These are phyloP conservation scores for Psidium guajava DNA, from an alignment of 345 rosid species.

Conservation along the genomic window DNA sequence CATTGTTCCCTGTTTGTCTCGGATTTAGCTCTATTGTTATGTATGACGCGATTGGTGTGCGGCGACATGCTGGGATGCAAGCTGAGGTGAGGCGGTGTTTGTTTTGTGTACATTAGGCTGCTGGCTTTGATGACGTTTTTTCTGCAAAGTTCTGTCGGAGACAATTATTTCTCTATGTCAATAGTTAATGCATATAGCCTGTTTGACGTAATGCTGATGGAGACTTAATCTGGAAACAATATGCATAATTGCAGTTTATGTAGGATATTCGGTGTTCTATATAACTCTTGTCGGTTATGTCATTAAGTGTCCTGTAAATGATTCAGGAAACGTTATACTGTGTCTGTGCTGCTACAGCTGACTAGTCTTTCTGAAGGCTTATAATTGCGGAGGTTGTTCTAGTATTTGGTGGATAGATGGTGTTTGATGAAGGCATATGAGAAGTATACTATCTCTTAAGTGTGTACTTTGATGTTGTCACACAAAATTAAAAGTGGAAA, in stretches of 20 bases:
- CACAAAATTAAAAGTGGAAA: neutral
- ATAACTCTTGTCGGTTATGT: neutral
- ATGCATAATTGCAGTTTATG: neutral
- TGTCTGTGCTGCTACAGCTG: neutral
- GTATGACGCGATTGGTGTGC: slow-evolving; percentile 92
- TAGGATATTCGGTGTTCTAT: neutral
- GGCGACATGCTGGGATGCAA: slow-evolving; percentile 98
- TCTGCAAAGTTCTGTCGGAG: neutral
- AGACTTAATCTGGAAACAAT: neutral
- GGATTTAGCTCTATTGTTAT: slow-evolving; percentile 90
- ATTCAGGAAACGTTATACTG: neutral
- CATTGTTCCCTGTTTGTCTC: slow-evolving; percentile 85
- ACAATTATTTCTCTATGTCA: neutral
- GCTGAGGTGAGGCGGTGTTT: slow-evolving; percentile 51
- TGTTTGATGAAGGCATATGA: neutral
- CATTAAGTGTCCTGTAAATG: neutral
- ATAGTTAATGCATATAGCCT: neutral
- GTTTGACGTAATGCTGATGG: neutral
- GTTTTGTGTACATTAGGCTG: neutral
- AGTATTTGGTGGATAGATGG: neutral
- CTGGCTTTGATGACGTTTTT: neutral
- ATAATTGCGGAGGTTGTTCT: neutral
- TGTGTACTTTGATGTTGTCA: neutral
- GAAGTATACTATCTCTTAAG: neutral
- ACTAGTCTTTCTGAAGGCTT: neutral